These are phyloP conservation scores for Borovskyia barvae DNA, from an alignment of 208 protist genomes.

Conservation along the genomic window DNA sequence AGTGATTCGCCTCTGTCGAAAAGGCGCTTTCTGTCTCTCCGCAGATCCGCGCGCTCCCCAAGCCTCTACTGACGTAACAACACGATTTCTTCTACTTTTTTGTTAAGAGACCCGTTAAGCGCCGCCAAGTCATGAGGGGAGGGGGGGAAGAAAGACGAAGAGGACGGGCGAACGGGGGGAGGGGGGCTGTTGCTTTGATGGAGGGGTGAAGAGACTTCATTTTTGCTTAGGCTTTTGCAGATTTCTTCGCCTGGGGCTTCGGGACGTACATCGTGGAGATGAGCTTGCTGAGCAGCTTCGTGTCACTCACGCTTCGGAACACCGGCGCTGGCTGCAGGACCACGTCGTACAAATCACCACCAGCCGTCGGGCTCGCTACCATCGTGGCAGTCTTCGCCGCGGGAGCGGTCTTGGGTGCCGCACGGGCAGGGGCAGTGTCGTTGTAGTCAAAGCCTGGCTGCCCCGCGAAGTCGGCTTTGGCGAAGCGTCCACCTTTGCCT, in stretches of 20 bases:
- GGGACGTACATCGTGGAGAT: constrained; percentile 65
- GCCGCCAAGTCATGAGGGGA: too few species aligned
- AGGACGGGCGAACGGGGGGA: too few species aligned
- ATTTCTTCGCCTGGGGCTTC: constrained; percentile 43
- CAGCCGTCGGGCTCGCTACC: background rate
- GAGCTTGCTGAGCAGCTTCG: constrained; percentile 53
- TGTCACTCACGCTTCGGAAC: constrained; percentile 70
- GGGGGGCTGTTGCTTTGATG: too few species aligned
- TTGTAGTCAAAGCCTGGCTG: constrained; percentile 85
- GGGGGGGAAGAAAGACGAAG: too few species aligned
- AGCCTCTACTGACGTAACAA: too few species aligned
- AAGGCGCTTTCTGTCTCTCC: too few species aligned
- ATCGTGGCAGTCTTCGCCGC: constrained; percentile 6
- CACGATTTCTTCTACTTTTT: too few species aligned
- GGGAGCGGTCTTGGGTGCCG: constrained; percentile 3
- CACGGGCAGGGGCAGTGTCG: constrained; percentile 20
- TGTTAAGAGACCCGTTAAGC: too few species aligned
- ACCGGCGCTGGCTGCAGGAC: constrained; percentile 48
- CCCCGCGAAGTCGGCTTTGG: constrained; percentile 75
- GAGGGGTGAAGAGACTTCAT: too few species aligned
- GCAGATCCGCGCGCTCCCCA: too few species aligned
- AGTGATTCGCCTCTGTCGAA: too few species aligned
- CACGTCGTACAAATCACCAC: constrained; percentile 53
- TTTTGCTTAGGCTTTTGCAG: too few species aligned
- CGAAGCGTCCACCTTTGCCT: constrained; percentile 74